Base-by-base conservation (phyloP, 441 rosid species). In the Brassica balearica region DNA sequence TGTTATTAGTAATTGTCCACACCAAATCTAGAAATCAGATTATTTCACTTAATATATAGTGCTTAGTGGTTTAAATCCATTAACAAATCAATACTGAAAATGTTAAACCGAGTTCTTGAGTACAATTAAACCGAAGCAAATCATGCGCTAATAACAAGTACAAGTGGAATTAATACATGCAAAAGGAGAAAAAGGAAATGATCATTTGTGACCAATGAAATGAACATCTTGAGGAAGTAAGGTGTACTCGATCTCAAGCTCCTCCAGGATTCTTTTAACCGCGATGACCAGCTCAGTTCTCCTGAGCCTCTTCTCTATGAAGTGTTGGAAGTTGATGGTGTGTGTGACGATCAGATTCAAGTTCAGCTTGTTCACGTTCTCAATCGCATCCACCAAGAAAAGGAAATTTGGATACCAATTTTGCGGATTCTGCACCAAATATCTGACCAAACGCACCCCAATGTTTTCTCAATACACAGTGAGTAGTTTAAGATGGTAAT, bases 251-350 rank as follows among this genome's bases (percentile, higher is more conserved):
- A 94, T 85, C 55, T 83, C 75, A 61, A 94, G 73, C 46, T 91
- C 91, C 78, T 92, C 93, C 19, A 94, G 90, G 0, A 89, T 86
- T 55, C 55, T 74, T 86, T 92, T 94, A 23, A 94, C 6, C 51
- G 87, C 91, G 38, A 88, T 56, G 34, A 89, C 80, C 14, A 94
- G 88, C 29, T 83, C 91, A n/a, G 87, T 86, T 77, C 87, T 81
- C 32, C 98, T 87, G 9, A 71, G 56, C 83, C 68, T 86, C 85
- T 82, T 92, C 90, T 90, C 95, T 29, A 22, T 75, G 2, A 8
- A 90, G 5, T 87, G 85, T 77, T 92, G 98, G 84, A 88, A 94
- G 84, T 86, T 94, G 76, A 90, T 86, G 14, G 88, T 90, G 85
- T 92, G 97, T 22, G 19, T 72, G 61, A 89, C 75, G 10, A 73